Percentiles rank a stretch among this genome's conserved stretches.
Evolutionary conservation across 352 stramenopile genomes (phyloP).

Genomic region (Globisporangium cylindrosporum): DNA sequence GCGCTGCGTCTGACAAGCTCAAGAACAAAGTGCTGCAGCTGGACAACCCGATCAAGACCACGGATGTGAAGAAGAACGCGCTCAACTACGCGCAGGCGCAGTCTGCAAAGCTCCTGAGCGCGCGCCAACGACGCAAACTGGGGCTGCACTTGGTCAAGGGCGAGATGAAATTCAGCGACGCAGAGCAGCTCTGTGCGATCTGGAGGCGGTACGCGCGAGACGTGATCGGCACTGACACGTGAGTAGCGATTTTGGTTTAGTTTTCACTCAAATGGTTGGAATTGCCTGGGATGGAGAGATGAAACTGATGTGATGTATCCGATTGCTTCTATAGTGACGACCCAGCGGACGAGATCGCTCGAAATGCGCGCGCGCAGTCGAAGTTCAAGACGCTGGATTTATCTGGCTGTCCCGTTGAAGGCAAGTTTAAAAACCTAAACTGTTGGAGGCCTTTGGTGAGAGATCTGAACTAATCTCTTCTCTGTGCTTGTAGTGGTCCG

Average conservation of each 20-base stretch:
- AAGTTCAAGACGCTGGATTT: constrained; percentile 68
- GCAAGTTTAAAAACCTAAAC: constrained; percentile 20
- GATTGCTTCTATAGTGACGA: constrained; percentile 10
- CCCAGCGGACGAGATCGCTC: constrained; percentile 13
- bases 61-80: constrained; percentile 26
- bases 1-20: constrained; percentile 39
- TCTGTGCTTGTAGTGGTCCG: constrained; percentile 37
- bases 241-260: neutral
- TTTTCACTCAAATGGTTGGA: neutral
- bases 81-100: constrained; percentile 39
- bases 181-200: constrained; percentile 59
- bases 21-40: constrained; percentile 81
- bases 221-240: constrained; percentile 43
- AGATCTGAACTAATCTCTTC: neutral
- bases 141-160: constrained; percentile 53
- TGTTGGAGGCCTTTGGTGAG: neutral
- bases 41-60: constrained; percentile 64
- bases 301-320: neutral
- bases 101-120: constrained; percentile 55
- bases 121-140: constrained; percentile 51
- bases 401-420: constrained; percentile 66
- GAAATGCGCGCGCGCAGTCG: constrained; percentile 32
- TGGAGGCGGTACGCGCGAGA: constrained; percentile 63
- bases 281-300: constrained; percentile 17
- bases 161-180: constrained; percentile 48